These are phyloP conservation scores for Pyrus hybrid DNA, from an alignment of 331 rosid species.

Conservation along the genomic window DNA sequence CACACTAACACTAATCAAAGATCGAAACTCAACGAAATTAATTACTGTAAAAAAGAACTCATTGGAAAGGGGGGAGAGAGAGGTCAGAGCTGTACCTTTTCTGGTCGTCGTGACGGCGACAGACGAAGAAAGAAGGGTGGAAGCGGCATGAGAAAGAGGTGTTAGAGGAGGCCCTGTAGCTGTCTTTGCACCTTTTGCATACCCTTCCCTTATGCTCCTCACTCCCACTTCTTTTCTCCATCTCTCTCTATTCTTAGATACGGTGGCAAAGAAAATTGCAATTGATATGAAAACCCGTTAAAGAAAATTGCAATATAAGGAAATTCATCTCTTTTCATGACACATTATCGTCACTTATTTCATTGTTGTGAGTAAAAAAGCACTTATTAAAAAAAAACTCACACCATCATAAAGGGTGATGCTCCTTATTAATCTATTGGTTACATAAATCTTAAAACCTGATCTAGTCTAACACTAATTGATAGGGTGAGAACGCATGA, in stretches of 20 bases:
- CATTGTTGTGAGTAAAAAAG: no score
- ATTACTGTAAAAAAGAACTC: not conserved
- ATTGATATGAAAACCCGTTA: no score
- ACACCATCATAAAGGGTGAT: no score
- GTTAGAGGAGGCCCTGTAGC: slow-evolving; percentile 37
- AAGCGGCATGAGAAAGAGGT: slow-evolving; percentile 66
- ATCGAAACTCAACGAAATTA: not conserved
- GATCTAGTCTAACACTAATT: no score
- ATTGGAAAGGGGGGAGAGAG: not conserved
- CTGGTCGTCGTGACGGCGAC: slow-evolving; percentile 96
- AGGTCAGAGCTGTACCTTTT: slow-evolving; percentile 39
- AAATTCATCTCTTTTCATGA: no score
- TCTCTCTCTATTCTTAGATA: not conserved
- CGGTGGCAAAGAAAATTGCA: no score
- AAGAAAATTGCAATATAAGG: no score
- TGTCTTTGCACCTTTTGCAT: slow-evolving; percentile 58
- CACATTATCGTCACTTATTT: no score
- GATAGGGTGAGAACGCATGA: no score
- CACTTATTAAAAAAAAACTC: no score
- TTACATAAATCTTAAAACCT: no score
- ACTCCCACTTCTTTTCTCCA: slow-evolving; percentile 4
- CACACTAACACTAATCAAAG: not conserved
- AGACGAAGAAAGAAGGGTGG: slow-evolving; percentile 80
- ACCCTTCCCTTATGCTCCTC: slow-evolving; percentile 17
- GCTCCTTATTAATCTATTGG: no score